Base-by-base conservation (phyloP, 331 rosid species). In the Acacia concinna region DNA sequence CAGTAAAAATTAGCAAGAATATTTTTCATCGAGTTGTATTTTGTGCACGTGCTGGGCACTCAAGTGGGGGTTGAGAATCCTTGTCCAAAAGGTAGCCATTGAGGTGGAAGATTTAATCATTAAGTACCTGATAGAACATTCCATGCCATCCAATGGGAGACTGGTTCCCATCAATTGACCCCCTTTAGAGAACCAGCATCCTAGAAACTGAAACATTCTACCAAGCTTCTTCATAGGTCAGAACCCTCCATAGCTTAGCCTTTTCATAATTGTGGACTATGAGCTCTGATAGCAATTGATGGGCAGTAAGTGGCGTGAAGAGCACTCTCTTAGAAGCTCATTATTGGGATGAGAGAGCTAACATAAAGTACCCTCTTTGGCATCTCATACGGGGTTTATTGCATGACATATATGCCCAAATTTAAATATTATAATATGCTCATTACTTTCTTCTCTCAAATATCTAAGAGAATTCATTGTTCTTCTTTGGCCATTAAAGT, bases 401-500 rank as follows among this genome's bases (percentile, higher is more conserved):
- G 35, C 52, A 46, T 30, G 73, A 38, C 14, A 56, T 78, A 71
- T 43, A 60, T 60, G 20, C 54, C 49, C 41, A 41, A 30, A 32
- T 68, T 68, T 23, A 41, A 52, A 44, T 27, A 68, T 82, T 52
- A 51, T 35, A 59, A 35, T 66, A 67, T 81, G 63, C 73, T 60
- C 9, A 21, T 49, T 51, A 57, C 34, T 21, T 6, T 37, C n/a
- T 60, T 30, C n/a, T 69, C 78, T 73, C 28, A 77, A 73, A 63
- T 32, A 43, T 81, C 60, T 75, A 30, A 60, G 69, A 69, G 71
- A 73, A 74, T 25, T 63, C n/a, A 63, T 65, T 38, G 15, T 80
- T 81, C 43, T 59, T 30, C 68, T 76, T 68, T 79, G 70, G 68
- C 77, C 78, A 69, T 84, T 46, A 68, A 62, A 81, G 69, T 80